These are phyloP conservation scores for Heritiera littoralis DNA, from an alignment of 345 rosid genomes.

Conservation along the genomic window DNA sequence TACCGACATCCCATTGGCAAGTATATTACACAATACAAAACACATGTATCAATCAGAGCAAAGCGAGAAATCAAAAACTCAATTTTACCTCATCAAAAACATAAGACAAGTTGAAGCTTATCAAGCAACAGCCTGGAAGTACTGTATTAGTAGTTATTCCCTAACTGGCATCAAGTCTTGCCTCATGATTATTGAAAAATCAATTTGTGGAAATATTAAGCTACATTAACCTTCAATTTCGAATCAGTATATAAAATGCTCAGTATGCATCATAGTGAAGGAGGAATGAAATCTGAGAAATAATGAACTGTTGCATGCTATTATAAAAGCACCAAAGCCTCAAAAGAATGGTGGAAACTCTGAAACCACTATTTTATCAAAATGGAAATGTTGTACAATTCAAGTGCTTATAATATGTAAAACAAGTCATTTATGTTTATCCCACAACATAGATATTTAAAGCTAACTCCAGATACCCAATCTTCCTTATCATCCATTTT, in stretches of 20 bases:
- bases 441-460: neutral
- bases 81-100: neutral
- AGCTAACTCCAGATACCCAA: neutral
- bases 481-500: conserved; percentile 8
- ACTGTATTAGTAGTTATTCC: neutral
- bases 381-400: neutral
- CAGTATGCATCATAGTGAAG: neutral
- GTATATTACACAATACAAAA: too few species aligned
- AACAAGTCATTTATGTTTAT: conserved; percentile 3
- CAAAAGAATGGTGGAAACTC: neutral
- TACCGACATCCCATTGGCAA: too few species aligned
- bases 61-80: too few species aligned
- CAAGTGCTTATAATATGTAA: neutral
- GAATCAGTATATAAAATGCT: neutral
- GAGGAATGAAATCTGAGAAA: neutral
- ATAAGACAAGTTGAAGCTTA: neutral
- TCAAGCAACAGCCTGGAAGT: neutral
- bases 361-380: conserved; percentile 13
- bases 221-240: neutral
- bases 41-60: too few species aligned
- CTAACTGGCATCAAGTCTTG: neutral
- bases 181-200: neutral
- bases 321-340: neutral
- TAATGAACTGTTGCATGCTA: neutral
- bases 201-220: neutral